These are phyloP conservation scores for Puccinia polysora DNA, from an alignment of 1,284 basidiomycete genomes.

Conservation along the genomic window DNA sequence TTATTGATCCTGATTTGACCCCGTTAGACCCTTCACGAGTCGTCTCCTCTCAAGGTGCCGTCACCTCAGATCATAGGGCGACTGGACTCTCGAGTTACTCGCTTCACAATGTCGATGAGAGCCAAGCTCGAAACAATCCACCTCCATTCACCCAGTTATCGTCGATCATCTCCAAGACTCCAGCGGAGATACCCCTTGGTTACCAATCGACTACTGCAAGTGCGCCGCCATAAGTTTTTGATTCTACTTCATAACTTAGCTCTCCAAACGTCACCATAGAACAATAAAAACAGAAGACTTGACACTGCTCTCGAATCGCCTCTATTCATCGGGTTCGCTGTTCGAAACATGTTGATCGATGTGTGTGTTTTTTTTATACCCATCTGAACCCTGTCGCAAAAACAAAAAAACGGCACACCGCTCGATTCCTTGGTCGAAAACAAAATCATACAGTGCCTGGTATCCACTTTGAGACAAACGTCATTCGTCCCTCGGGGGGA, in stretches of 20 bases:
- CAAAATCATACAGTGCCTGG: too few species aligned
- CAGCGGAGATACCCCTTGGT: neutral
- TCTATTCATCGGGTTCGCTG: neutral
- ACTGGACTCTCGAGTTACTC: too few species aligned
- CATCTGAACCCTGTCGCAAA: too few species aligned
- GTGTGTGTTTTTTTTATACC: too few species aligned
- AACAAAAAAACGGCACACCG: too few species aligned
- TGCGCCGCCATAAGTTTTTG: conserved; percentile 16
- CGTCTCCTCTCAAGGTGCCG: neutral
- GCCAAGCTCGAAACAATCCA: neutral
- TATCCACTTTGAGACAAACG: too few species aligned
- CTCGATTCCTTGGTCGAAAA: too few species aligned
- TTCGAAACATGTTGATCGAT: too few species aligned
- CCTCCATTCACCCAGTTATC: neutral
- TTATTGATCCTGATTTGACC: neutral
- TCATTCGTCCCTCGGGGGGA: too few species aligned
- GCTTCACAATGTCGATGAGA: too few species aligned
- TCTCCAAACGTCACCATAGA: neutral
- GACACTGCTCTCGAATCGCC: neutral
- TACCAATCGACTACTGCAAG: conserved; percentile 7
- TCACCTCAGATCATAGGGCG: neutral
- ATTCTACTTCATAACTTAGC: neutral
- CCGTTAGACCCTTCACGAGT: neutral
- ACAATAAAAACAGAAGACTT: too few species aligned
- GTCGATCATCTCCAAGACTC: neutral